Evolutionary conservation across 2,329 filamentous ascomycete species (phyloP).

Genomic region (Chalara sp.): DNA sequence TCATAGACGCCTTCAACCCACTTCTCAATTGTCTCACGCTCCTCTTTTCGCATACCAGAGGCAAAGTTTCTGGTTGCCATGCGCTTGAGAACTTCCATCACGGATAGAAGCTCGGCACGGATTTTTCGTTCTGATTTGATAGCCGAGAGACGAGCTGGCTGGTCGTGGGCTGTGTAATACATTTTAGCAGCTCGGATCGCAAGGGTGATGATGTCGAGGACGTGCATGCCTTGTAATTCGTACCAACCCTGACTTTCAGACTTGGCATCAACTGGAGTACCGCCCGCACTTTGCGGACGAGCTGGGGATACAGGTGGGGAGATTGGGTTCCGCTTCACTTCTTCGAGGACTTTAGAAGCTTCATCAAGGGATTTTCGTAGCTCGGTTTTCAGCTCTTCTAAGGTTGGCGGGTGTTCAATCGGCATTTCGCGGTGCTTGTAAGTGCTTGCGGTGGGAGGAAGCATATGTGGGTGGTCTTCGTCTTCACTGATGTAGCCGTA

Average conservation of each 20-base stretch:
- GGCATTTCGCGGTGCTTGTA: conserved; percentile 82
- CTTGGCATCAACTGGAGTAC: conserved; percentile 10
- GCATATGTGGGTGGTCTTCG: conserved; percentile 67
- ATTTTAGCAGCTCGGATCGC: conserved; percentile 94
- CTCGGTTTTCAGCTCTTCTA: conserved; percentile 67
- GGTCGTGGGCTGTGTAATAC: conserved; percentile 90
- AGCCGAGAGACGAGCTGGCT: conserved; percentile 74
- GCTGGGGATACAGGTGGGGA: conserved; percentile 15
- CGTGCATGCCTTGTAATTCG: conserved; percentile 84
- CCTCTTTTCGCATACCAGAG: conserved; percentile 72
- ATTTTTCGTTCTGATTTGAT: conserved; percentile 86
- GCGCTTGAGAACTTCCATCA: conserved; percentile 86
- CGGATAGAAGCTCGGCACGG: conserved; percentile 72
- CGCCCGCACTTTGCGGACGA: conserved; percentile 12
- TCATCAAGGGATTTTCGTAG: conserved; percentile 62
- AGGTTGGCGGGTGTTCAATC: conserved; percentile 76
- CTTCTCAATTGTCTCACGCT: conserved; percentile 64
- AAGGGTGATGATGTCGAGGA: conserved; percentile 86
- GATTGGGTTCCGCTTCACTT: conserved; percentile 37
- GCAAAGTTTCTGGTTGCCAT: conserved; percentile 85
- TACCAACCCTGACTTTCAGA: conserved; percentile 55
- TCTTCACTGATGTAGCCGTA: conserved; percentile 46
- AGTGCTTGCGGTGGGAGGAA: conserved; percentile 95
- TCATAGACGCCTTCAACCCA: conserved; percentile 77
- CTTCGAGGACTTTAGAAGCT: conserved; percentile 60